phyloP scores from a whole-genome alignment of 441 rosid species.

The Omphalea diandra region DNA sequence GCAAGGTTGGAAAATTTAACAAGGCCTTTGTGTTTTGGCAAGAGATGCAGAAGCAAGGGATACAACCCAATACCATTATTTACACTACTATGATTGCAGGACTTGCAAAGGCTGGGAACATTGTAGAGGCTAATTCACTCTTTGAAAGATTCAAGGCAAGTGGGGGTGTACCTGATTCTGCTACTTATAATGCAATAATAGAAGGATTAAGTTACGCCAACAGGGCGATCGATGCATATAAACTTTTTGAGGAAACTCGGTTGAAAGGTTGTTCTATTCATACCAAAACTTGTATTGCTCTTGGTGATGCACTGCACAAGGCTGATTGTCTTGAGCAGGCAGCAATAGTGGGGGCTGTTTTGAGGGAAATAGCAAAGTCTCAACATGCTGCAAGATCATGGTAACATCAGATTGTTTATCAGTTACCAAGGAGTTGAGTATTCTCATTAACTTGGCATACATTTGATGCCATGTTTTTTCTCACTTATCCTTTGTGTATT shows the following conservation, averaged over 20 bases:
- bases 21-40: constrained; percentile 98
- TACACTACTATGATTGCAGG: constrained; percentile 88
- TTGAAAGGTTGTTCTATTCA: constrained; percentile 58
- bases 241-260: constrained; percentile 79
- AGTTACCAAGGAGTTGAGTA: constrained; percentile 5
- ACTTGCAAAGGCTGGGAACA: constrained; percentile 91
- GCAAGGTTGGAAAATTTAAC: constrained; percentile 79
- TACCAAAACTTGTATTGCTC: constrained; percentile 79
- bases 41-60: constrained; percentile 85
- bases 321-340: constrained; percentile 92
- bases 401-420: constrained; percentile 30
- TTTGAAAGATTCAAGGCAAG: constrained; percentile 68
- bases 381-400: constrained; percentile 83
- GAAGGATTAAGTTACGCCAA: constrained; percentile 74
- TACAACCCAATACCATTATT: constrained; percentile 65
- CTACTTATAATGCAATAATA: constrained; percentile 74
- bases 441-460: constrained; percentile 13
- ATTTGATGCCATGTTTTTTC: no score
- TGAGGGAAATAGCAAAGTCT: constrained; percentile 85
- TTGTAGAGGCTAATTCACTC: constrained; percentile 59
- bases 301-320: constrained; percentile 83
- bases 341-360: constrained; percentile 84
- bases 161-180: constrained; percentile 77
- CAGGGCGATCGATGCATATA: constrained; percentile 72
- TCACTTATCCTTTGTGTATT: background rate